Percentiles rank a stretch among this genome's conserved stretches.
Evolutionary conservation across 176 grass and related monocot genomes (phyloP).

Genomic region (Microstegium vimineum): DNA sequence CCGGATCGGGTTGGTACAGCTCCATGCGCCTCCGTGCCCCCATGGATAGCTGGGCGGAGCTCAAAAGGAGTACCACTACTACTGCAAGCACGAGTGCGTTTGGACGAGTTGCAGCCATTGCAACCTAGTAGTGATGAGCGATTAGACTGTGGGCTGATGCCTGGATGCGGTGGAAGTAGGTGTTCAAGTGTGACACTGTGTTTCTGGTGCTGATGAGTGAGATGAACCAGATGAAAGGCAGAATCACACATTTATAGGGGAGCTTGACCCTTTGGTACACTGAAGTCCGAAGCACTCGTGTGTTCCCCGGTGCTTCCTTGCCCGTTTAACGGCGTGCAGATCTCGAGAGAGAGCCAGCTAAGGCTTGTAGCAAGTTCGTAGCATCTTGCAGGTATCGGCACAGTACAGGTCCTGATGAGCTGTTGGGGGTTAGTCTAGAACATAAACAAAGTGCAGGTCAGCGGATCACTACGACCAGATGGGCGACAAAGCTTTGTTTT

Average conservation of each 20-base stretch:
- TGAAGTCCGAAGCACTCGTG: background rate
- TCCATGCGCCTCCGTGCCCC: conserved; percentile 49
- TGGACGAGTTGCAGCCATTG: conserved; percentile 1
- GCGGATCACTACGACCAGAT: background rate
- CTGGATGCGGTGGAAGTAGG: background rate
- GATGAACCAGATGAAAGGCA: background rate
- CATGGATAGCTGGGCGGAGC: conserved; percentile 1
- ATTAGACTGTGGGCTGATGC: background rate
- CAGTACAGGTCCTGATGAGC: conserved; percentile 19
- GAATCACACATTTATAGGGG: conserved; percentile 39
- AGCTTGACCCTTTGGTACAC: background rate
- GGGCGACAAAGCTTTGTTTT: conserved; percentile 5
- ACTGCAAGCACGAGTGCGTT: background rate
- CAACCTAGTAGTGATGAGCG: background rate
- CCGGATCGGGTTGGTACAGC: conserved; percentile 33
- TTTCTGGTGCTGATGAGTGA: background rate
- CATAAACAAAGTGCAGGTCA: conserved; percentile 33
- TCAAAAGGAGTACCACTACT: conserved; percentile 3
- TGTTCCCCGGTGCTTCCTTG: conserved; percentile 39
- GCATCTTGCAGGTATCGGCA: conserved; percentile 2
- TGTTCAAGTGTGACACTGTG: background rate
- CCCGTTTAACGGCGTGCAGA: conserved; percentile 21
- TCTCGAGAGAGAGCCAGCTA: conserved; percentile 27
- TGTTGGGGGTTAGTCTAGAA: conserved; percentile 28
- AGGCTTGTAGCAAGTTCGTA: background rate